Evolutionary conservation across 306 rosid species (phyloP).

Genomic region (Malus orientalis): DNA sequence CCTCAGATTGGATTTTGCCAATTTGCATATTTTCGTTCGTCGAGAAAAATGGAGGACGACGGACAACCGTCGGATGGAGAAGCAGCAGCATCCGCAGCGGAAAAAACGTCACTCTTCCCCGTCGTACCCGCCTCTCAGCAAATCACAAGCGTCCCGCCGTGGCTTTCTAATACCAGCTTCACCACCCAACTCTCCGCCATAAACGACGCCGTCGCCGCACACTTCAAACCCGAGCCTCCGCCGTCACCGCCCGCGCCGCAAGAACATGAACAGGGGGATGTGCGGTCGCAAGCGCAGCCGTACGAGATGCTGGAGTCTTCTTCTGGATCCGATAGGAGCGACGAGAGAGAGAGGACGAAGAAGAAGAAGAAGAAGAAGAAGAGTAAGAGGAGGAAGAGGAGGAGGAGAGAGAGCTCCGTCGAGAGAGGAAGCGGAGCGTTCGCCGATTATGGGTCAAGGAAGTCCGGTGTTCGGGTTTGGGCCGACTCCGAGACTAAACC

Average conservation of each 20-base stretch:
- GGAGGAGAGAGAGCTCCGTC: slow-evolving; percentile 35
- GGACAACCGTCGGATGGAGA: slow-evolving; percentile 13
- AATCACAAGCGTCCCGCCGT: slow-evolving; percentile 9
- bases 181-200: slow-evolving; percentile 53
- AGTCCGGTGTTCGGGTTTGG: slow-evolving; percentile 73
- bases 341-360: slow-evolving; percentile 16
- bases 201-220: slow-evolving; percentile 27
- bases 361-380: background rate
- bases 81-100: slow-evolving; percentile 6
- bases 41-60: slow-evolving; percentile 51
- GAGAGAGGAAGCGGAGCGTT: slow-evolving; percentile 31
- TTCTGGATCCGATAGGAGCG: slow-evolving; percentile 43
- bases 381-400: slow-evolving; percentile 43
- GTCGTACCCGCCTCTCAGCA: slow-evolving; percentile 21
- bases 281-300: slow-evolving; percentile 11
- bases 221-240: slow-evolving; percentile 7
- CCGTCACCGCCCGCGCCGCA: slow-evolving; percentile 20
- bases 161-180: slow-evolving; percentile 53
- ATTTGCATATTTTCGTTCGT: background rate
- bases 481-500: slow-evolving; percentile 46
- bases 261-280: slow-evolving; percentile 9
- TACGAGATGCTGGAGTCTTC: slow-evolving; percentile 80
- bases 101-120: slow-evolving; percentile 47
- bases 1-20: background rate
- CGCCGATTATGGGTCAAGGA: slow-evolving; percentile 49